Evolutionary conservation across 2,329 filamentous ascomycete genomes (phyloP), one percentile per base, ranked within the genome.

Genomic region (Cordyceps militaris): DNA sequence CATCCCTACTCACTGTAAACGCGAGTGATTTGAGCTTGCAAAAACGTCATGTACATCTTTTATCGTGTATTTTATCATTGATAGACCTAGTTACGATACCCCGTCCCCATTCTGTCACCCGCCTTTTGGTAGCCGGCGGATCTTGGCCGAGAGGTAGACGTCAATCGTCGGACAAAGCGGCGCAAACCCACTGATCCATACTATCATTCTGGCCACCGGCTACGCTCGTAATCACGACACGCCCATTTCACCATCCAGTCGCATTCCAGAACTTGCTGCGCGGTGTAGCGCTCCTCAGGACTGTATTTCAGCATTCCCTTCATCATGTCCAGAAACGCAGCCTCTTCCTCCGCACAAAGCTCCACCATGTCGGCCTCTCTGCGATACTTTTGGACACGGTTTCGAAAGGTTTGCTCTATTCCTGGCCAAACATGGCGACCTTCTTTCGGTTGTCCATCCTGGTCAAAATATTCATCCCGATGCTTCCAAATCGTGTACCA

Each of bases 171-270:
- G n/a, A n/a, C n/a, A n/a, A n/a, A n/a, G n/a, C n/a, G n/a, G n/a
- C n/a, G n/a, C n/a, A n/a, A n/a, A n/a, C n/a, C n/a, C n/a, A n/a
- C n/a, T n/a, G n/a, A 10, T 40, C 6, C 7, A n/a, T 43, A 23
- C 40, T 43, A 24, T 43, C 13, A 19, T 43, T 43, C 21, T 47
- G 26, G 10, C 32, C 16, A 8, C n/a, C 44, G 11, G 47, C 21
- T 50, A 36, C 51, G 40, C 51, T 42, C 26, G n/a, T 44, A 36
- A 54, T 54, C 51, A 46, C 28, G n/a, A 2, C 23, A 21, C 23
- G 44, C 81, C 57, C 56, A 61, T 13, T 49, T 48, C 7, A 38
- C 52, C 60, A 61, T 60, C 61, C 61, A 63, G 6, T 60, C 57
- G 2, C 26, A 60, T 32, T 54, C 32, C 13, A 63, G 32, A 16